phyloP scores from a whole-genome alignment of 768 basidiomycete species.

The Tylopilus plumbeoviolaceoides region DNA sequence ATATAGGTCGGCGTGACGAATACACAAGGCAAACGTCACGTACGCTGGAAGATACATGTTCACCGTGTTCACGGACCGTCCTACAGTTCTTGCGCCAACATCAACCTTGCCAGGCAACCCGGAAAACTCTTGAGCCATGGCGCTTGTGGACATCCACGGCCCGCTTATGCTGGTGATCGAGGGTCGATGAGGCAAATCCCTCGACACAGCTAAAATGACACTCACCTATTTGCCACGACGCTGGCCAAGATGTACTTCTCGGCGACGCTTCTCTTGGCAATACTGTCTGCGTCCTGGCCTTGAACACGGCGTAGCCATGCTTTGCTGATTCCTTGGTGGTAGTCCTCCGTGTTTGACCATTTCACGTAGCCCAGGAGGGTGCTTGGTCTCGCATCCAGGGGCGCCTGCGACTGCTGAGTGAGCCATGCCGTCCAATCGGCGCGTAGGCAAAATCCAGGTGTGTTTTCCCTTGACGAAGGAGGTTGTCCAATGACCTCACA shows the following conservation, averaged over 20 bases:
- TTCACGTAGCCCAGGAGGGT: slow-evolving; percentile 37
- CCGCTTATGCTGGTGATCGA: slow-evolving; percentile 56
- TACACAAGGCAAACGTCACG: slow-evolving; percentile 17
- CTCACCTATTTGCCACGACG: slow-evolving; percentile 67
- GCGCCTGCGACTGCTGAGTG: slow-evolving; percentile 13
- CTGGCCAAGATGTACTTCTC: slow-evolving; percentile 64
- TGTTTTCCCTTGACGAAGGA: slow-evolving; percentile 3
- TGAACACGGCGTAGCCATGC: slow-evolving; percentile 52
- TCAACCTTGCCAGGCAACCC: slow-evolving; percentile 35
- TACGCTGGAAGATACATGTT: slow-evolving; percentile 67
- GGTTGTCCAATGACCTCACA: slow-evolving; percentile 65
- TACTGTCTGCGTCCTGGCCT: slow-evolving; percentile 40
- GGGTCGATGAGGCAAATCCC: slow-evolving; percentile 1
- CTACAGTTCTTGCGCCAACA: slow-evolving; percentile 14
- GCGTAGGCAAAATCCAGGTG: slow-evolving; percentile 33
- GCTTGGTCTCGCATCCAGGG: not conserved
- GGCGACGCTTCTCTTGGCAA: slow-evolving; percentile 46
- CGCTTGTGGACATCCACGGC: slow-evolving; percentile 57
- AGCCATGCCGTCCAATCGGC: slow-evolving; percentile 69
- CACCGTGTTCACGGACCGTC: slow-evolving; percentile 38
- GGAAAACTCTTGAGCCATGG: slow-evolving; percentile 71
- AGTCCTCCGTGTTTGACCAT: slow-evolving; percentile 74
- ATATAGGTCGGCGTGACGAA: not conserved
- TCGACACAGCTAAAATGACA: not conserved
- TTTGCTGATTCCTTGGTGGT: slow-evolving; percentile 60